Conservation (phyloP, 192 early-diverging fungal genomes). For the Coemansia asiatica region DNA sequence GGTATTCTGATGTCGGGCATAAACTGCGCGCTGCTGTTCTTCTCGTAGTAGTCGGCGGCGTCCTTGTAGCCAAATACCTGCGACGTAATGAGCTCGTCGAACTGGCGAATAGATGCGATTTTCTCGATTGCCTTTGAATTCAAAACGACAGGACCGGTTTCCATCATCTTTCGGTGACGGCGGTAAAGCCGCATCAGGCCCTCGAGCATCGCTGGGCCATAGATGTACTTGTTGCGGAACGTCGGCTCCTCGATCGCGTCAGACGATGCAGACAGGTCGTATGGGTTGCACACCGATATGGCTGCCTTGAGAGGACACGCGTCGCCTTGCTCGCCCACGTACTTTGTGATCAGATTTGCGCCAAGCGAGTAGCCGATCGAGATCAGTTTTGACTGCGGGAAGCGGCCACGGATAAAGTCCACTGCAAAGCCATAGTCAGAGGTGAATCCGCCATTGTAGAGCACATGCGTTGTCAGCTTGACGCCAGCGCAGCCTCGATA, state of each 20-base stretch:
- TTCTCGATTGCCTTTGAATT: constrained; percentile 58
- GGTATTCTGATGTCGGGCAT: constrained; percentile 72
- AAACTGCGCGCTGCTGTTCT: constrained; percentile 62
- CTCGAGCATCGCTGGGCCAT: constrained; percentile 61
- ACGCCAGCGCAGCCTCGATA: constrained; percentile 86
- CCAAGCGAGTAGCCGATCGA: constrained; percentile 90
- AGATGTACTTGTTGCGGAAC: constrained; percentile 58
- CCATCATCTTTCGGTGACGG: constrained; percentile 53
- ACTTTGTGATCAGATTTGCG: constrained; percentile 89
- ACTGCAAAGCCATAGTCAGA: constrained; percentile 64
- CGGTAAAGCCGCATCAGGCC: constrained; percentile 57
- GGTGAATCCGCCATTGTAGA: constrained; percentile 83
- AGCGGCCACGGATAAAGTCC: constrained; percentile 48
- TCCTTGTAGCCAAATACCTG: constrained; percentile 74
- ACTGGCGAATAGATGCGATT: constrained; percentile 69
- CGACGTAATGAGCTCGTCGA: constrained; percentile 79
- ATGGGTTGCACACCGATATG: constrained; percentile 85
- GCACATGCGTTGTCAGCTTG: constrained; percentile 69
- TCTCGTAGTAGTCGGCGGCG: constrained; percentile 77
- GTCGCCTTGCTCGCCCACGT: constrained; percentile 79
- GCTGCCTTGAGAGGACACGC: constrained; percentile 72
- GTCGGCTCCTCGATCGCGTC: constrained; percentile 57
- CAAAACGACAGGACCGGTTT: constrained; percentile 47
- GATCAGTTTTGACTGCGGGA: constrained; percentile 67
- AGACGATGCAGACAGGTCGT: constrained; percentile 65